Percentiles rank a stretch among this genome's conserved stretches.
Evolutionary conservation across 1,284 basidiomycete species (phyloP).

Genomic region (Phylloporus sp.): DNA sequence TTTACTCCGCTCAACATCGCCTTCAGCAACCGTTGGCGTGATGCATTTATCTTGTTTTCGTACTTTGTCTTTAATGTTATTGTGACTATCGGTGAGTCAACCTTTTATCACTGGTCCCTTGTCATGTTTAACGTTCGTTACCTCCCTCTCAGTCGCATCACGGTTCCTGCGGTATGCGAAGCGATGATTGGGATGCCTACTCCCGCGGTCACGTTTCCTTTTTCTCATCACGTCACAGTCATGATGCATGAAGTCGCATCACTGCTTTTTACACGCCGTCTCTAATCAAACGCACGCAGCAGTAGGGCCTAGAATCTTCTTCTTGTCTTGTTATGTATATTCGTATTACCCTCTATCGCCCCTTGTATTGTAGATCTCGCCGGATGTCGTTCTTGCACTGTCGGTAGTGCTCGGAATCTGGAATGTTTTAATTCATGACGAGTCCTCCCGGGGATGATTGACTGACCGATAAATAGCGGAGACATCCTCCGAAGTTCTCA

Average conservation of each 20-base stretch:
- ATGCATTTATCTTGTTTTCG: constrained; percentile 72
- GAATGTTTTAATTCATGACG: too few species aligned
- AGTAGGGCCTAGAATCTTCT: background rate
- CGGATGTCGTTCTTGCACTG: too few species aligned
- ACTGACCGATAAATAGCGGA: too few species aligned
- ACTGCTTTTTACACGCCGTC: background rate
- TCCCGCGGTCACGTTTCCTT: constrained; percentile 10
- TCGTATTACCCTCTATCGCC: too few species aligned
- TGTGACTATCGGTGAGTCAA: constrained; percentile 62
- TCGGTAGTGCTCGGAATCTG: too few species aligned
- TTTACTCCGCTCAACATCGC: constrained; percentile 70
- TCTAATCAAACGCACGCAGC: background rate
- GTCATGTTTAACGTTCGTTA: constrained; percentile 4
- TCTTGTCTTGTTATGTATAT: background rate
- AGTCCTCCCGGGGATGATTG: too few species aligned
- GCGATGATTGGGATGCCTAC: constrained; percentile 45
- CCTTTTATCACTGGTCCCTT: background rate
- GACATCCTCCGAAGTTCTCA: too few species aligned
- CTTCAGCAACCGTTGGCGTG: constrained; percentile 72
- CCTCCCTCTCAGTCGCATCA: constrained; percentile 58
- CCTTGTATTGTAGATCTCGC: background rate
- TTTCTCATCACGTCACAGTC: constrained; percentile 7
- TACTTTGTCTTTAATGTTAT: constrained; percentile 77
- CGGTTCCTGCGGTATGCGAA: constrained; percentile 75
- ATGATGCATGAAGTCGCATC: background rate